Base-by-base conservation (phyloP, 1,139 yeast species). In the Groenewaldozyma sp. region DNA sequence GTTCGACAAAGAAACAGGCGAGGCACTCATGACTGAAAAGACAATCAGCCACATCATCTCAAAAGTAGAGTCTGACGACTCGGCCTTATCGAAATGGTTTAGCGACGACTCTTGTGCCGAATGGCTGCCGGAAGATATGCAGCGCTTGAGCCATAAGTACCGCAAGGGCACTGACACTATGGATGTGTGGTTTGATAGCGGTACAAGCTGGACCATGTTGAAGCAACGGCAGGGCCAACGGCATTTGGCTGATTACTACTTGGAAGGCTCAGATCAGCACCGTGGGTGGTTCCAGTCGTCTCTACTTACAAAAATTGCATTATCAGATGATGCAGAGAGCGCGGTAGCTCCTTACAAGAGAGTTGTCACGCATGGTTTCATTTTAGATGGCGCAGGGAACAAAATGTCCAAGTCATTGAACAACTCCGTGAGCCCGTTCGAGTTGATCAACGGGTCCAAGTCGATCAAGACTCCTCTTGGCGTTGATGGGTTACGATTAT, bases 131-230 rank as follows among this genome's bases (percentile, higher is more conserved):
- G 53, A 54, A 3, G 38, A 45, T 11, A 58, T 53, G 1, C 55
- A 67, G 11, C 64, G 59, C 39, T 52, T 59, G 11, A 53, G 55
- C 17, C 41, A 48, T 14, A 50, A 62, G 1, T 80, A 68, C 47
- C 50, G 56, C 22, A 81, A 84, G 51, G 91, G 95, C 1, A 73
- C 68, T 38, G 98, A 93, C 52, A 91, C 98, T 0, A 82, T 91
- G 88, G 99, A 91, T 61, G 98, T 91, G 7, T 91, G 99, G 99
- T 88, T 91, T 64, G 99, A 91, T 58, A 83, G 95, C 31, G 99
- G 99, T 0, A 77, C 94, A 1, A 80, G 94, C 27, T 91, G 98
- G 98, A 74, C 79, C 4, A 74, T 76, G 34, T 65, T 86, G 24
- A 66, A 62, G 27, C 57, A 66, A 9, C 43, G 48, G 19, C 47